A percentile compares a stretch with the other conserved stretches of the same genome.
Conservation (phyloP, 495 filamentous ascomycete genomes). For the Parathielavia hyrcaniae region DNA sequence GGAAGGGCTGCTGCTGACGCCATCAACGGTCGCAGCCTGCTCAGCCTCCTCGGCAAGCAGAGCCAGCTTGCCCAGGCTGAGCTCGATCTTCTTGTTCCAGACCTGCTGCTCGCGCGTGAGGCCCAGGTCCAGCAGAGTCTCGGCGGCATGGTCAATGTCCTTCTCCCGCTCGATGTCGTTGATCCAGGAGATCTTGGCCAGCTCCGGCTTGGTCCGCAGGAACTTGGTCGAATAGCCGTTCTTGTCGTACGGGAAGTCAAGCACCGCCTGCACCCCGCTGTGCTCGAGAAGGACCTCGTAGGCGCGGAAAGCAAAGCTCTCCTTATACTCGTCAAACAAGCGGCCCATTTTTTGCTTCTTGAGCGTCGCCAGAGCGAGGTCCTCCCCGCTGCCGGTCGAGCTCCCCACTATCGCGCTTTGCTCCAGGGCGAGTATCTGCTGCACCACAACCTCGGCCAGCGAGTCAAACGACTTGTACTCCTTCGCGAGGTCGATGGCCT, state of each 20-base stretch:
- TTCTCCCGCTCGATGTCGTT: slow-evolving; percentile 73
- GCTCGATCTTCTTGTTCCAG: slow-evolving; percentile 84
- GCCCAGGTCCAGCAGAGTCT: slow-evolving; percentile 59
- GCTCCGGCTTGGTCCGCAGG: slow-evolving; percentile 59
- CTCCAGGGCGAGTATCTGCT: slow-evolving; percentile 35
- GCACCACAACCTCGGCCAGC: slow-evolving; percentile 54
- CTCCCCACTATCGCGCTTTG: slow-evolving; percentile 20
- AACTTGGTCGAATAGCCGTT: slow-evolving; percentile 66
- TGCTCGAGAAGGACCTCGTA: slow-evolving; percentile 68
- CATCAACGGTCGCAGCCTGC: slow-evolving; percentile 26
- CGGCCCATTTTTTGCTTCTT: slow-evolving; percentile 42
- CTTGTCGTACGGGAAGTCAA: slow-evolving; percentile 58
- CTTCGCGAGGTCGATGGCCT: slow-evolving; percentile 67
- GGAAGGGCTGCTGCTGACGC: slow-evolving; percentile 30
- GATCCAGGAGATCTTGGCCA: slow-evolving; percentile 84
- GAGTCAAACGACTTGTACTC: slow-evolving; percentile 63
- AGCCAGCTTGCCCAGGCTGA: slow-evolving; percentile 81
- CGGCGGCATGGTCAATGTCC: slow-evolving; percentile 63
- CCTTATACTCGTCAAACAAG: slow-evolving; percentile 71
- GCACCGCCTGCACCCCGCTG: slow-evolving; percentile 56
- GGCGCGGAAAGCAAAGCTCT: slow-evolving; percentile 69
- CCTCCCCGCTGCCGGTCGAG: slow-evolving; percentile 23
- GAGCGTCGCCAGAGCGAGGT: slow-evolving; percentile 27
- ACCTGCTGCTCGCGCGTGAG: slow-evolving; percentile 61
- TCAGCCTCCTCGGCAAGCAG: slow-evolving; percentile 55